Evolutionary conservation across 306 rosid genomes (phyloP).

Genomic region (Cicer yamashitae): DNA sequence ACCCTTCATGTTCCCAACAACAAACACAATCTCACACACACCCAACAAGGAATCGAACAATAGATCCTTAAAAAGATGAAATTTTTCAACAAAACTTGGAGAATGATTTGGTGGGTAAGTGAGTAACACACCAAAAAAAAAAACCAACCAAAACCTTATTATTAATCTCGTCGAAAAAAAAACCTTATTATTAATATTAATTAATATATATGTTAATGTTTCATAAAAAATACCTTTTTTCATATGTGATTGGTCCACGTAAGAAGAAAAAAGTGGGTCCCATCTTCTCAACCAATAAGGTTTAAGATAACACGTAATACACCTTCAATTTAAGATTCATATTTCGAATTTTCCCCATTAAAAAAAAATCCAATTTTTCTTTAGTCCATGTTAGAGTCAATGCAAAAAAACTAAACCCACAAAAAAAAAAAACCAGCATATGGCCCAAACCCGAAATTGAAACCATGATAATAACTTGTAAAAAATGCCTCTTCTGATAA

Average conservation of each 20-base stretch:
- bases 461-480: background rate
- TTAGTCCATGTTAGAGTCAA: slow-evolving; percentile 35
- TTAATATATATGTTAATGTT: background rate
- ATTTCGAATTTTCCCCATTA: background rate
- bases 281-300: slow-evolving; percentile 57
- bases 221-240: slow-evolving; percentile 37
- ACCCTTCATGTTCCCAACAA: slow-evolving; percentile 54
- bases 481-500: slow-evolving; percentile 38
- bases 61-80: slow-evolving; percentile 30
- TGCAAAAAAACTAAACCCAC: background rate
- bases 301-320: slow-evolving; percentile 56
- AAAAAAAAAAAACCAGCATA: background rate
- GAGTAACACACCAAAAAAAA: background rate
- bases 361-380: slow-evolving; percentile 6
- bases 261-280: slow-evolving; percentile 32
- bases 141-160: no score
- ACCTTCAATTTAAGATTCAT: background rate
- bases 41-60: background rate
- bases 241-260: slow-evolving; percentile 52
- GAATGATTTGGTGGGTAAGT: slow-evolving; percentile 1
- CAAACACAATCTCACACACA: slow-evolving; percentile 4
- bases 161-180: background rate
- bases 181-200: no score
- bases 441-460: background rate
- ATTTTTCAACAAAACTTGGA: background rate